Evolutionary conservation across 1,284 basidiomycete species (phyloP).

Genomic region (Marasmius tenuissimus): DNA sequence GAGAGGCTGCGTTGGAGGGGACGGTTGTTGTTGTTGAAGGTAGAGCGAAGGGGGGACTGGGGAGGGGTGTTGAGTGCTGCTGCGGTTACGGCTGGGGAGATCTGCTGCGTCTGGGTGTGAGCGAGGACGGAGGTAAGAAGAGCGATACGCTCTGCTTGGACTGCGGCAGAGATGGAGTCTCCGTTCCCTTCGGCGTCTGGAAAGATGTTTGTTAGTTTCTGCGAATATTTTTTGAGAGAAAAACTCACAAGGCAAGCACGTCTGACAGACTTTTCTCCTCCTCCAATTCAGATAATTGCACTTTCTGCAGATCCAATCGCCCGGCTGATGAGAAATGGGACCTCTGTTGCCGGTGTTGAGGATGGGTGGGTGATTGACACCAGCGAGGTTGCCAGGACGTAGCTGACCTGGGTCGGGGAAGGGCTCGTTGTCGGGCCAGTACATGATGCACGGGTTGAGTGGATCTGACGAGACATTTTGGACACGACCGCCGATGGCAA

Average conservation of each 20-base stretch:
- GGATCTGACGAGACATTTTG: conserved; percentile 76
- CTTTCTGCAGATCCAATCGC: conserved; percentile 87
- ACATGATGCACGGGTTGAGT: conserved; percentile 72
- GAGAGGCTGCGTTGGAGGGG: conserved; percentile 21
- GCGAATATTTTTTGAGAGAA: too few relatives aligned
- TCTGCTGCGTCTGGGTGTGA: conserved; percentile 35
- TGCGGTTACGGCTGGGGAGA: neutral
- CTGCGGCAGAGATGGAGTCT: conserved; percentile 77
- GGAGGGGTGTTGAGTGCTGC: neutral
- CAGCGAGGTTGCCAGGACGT: conserved; percentile 54
- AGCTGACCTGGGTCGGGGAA: conserved; percentile 77
- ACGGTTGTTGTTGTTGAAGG: neutral
- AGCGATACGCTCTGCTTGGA: conserved; percentile 80
- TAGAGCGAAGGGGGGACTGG: neutral
- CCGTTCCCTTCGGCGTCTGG: conserved; percentile 81
- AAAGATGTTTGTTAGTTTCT: too few relatives aligned
- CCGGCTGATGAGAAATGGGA: conserved; percentile 80
- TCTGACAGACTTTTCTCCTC: conserved; percentile 84
- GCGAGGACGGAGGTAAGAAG: conserved; percentile 68
- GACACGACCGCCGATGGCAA: conserved; percentile 71
- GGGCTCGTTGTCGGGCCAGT: conserved; percentile 84
- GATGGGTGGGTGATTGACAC: conserved; percentile 73
- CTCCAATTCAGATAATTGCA: conserved; percentile 88
- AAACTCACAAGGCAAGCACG: conserved; percentile 76
- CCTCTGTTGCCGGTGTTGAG: conserved; percentile 88